Percentiles rank a stretch among this genome's conserved stretches.
These are phyloP conservation scores for Nepenthes mirabilis DNA, from an alignment of 148 eudicot species.

Conservation along the genomic window DNA sequence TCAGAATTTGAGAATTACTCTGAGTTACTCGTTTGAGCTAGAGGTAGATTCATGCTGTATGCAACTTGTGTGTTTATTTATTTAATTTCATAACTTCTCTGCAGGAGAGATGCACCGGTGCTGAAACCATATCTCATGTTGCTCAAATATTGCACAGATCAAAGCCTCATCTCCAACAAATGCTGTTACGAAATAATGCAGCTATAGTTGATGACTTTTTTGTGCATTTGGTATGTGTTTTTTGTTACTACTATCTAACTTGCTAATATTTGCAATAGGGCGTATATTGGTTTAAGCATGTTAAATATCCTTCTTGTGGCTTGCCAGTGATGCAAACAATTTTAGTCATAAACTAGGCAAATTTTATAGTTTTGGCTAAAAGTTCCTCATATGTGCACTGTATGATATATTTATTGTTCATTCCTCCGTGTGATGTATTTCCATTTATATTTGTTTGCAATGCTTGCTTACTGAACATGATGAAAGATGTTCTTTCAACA, in stretches of 20 bases:
- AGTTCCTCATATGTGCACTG: too few species aligned
- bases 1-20: too few species aligned
- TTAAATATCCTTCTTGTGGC: not conserved
- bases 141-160: slow-evolving; percentile 82
- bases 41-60: too few species aligned
- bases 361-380: too few species aligned
- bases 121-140: slow-evolving; percentile 72
- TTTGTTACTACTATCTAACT: not conserved
- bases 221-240: slow-evolving; percentile 51
- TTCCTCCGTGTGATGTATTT: not conserved
- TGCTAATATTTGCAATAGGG: not conserved
- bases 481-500: slow-evolving; percentile 18
- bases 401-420: too few species aligned
- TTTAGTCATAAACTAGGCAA: too few species aligned
- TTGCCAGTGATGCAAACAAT: not conserved
- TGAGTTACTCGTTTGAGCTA: too few species aligned
- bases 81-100: slow-evolving; percentile 4
- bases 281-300: not conserved
- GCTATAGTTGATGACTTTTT: slow-evolving; percentile 83
- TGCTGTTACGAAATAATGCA: slow-evolving; percentile 66
- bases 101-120: slow-evolving; percentile 94
- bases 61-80: too few species aligned
- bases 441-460: not conserved
- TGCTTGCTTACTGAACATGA: not conserved
- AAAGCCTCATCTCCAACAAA: slow-evolving; percentile 80